These are phyloP conservation scores for Backusella macrospora DNA, from an alignment of 192 early-diverging fungal genomes.

Conservation along the genomic window DNA sequence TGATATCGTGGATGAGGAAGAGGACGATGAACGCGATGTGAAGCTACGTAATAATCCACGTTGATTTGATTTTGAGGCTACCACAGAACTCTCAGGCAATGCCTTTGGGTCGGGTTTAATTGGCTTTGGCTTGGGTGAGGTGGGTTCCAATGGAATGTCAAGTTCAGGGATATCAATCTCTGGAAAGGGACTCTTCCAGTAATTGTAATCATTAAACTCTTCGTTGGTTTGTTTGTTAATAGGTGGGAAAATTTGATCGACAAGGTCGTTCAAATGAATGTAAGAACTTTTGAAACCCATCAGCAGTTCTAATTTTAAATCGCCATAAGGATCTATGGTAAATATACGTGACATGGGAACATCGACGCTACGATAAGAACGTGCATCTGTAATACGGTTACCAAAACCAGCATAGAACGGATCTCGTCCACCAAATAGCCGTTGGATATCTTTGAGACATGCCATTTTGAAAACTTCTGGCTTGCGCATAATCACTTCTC, in stretches of 20 bases:
- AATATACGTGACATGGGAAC: conserved; percentile 94
- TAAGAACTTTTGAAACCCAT: conserved; percentile 88
- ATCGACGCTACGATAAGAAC: conserved; percentile 93
- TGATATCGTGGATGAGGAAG: not conserved
- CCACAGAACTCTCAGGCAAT: conserved; percentile 20
- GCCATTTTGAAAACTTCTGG: conserved; percentile 99
- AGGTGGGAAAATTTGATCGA: conserved; percentile 94
- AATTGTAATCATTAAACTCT: conserved; percentile 86
- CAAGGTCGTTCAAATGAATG: conserved; percentile 86
- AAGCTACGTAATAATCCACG: conserved; percentile 36
- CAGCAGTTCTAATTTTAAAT: conserved; percentile 90
- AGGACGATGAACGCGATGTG: conserved; percentile 22
- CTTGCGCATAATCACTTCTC: conserved; percentile 93
- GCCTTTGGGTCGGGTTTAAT: conserved; percentile 32
- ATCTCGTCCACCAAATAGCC: conserved; percentile 78
- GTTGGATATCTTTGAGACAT: conserved; percentile 88
- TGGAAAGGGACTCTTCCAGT: conserved; percentile 68
- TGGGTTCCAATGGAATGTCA: conserved; percentile 24
- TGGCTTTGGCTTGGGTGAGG: conserved; percentile 35
- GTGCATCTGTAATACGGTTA: conserved; percentile 89
- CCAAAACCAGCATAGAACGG: conserved; percentile 98
- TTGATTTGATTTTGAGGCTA: conserved; percentile 6
- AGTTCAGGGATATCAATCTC: conserved; percentile 54
- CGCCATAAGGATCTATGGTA: conserved; percentile 92
- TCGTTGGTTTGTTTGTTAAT: conserved; percentile 50